Evolutionary conservation across 768 basidiomycete genomes (phyloP), one percentile per base, ranked within the genome.

Genomic region (Goffeauzyma gilvescens): DNA sequence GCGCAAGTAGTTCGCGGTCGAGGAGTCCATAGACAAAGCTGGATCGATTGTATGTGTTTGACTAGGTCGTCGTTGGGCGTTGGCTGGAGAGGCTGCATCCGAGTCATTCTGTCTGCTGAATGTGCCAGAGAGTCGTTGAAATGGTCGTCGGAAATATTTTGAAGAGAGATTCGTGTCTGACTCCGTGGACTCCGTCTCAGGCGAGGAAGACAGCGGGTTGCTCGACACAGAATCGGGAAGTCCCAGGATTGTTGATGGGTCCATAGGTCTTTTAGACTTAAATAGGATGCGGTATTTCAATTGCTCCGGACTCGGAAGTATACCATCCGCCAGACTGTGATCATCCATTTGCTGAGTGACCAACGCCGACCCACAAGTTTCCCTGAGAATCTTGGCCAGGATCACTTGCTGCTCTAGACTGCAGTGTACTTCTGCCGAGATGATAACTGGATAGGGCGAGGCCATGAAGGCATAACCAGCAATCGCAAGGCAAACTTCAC

Each of bases 391-490:
- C 2, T 68, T 55, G 0, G 75, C 86, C 12, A 93, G 69, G 57
- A 70, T 69, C 27, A 81, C 79, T 59, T 96, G 89, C 58, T 87
- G 82, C 21, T 68, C 63, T 13, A 84, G 44, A 0, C 72, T 68
- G 60, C 85, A 90, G 55, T 90, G 87, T 1, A 89, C 72, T 65
- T 96, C 89, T 10, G 86, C 82, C 2, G 85, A 89, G 42, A 96
- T 79, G 55, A 96, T 75, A 57, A 96, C 68, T 1, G 89, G 89
- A 55, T 86, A 93, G 0, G 83, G 82, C 1, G 84, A 89, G 1
- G 80, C 73, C 31, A 81, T 75, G 55, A 95, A 95, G 0, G 79
- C 87, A 57, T 95, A 95, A 64, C 81, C 81, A 17, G 70, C 68
- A 56, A 95, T 81, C 1, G 86, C 86, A 31, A 72, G 66, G 57